Base-by-base conservation (phyloP, 1,139 yeast genomes). In the Saccharomyces pastorianus region DNA sequence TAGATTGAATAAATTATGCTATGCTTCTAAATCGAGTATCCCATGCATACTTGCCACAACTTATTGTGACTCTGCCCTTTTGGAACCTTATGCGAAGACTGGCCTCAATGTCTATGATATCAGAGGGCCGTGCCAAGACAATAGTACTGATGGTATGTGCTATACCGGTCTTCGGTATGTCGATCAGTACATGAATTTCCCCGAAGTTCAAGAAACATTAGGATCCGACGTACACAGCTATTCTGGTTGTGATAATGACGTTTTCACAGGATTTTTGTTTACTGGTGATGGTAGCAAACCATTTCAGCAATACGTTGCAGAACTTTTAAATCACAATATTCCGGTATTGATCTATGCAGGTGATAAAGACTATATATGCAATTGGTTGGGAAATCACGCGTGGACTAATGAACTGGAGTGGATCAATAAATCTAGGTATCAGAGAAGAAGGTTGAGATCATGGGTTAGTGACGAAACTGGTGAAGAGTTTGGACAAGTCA, bases 221-320 rank as follows among this genome's bases (percentile, higher is more conserved):
- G 99, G 99, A 57, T 96, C 95, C 48, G 97, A 91, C 73, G 95
- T 89, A 56, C 93, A 86, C 53, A 71, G 75, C 51, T 93, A 84
- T 72, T 84, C 85, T 70, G 82, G 90, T 44, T 93, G 99, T 78
- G 89, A 88, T 76, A 81, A 84, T 68, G 93, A 86, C 64, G 80
- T 88, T 61, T 85, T 85, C 79, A 81, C 88, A 69, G 85, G 85
- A 78, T 91, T 91, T 71, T 69, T 85, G 65, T 83, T 88, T 69
- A 88, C 89, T 32, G 93, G 96, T 67, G 96, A 88, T 72, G 87
- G 95, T 93, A 86, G 86, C 95, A 85, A 85, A 71, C 93, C 95
- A 51, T 88, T 84, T 75, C 80, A 81, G 71, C 78, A 78, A 72
- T 78, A 80, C 50, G 84, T 83, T 51, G 72, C 77, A 53, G 79